phyloP scores from a whole-genome alignment of 208 protist species.

The Leishmania aethiopica region DNA sequence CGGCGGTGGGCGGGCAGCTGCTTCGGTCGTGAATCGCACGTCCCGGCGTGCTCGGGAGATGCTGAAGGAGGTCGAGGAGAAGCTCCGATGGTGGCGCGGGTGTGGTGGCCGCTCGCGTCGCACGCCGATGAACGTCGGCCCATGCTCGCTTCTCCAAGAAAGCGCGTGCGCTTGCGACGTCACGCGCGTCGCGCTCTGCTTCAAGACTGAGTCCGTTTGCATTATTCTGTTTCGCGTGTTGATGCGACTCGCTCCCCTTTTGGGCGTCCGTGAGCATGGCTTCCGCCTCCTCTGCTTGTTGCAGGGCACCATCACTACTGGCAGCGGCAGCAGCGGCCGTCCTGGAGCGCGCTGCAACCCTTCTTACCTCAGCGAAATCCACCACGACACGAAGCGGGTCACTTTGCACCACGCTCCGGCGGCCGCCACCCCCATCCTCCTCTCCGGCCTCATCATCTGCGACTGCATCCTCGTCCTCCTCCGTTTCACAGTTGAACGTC shows the following conservation, averaged over 20 bases:
- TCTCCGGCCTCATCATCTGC: conserved; percentile 2
- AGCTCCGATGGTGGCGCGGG: conserved; percentile 13
- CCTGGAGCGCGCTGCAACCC: neutral
- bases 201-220: neutral
- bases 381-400: conserved; percentile 14
- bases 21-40: conserved; percentile 57
- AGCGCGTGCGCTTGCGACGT: neutral
- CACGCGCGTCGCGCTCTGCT: neutral
- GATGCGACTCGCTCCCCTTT: neutral
- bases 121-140: conserved; percentile 1
- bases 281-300: neutral
- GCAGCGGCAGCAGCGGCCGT: neutral
- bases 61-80: conserved; percentile 14
- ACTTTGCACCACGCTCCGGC: neutral
- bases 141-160: neutral
- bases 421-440: neutral
- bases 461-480: conserved; percentile 7
- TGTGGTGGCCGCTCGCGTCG: conserved; percentile 5
- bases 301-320: neutral
- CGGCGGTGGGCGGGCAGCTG: conserved; percentile 40
- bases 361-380: neutral
- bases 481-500: neutral
- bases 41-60: conserved; percentile 27
- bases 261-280: neutral
- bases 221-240: neutral